phyloP scores from a whole-genome alignment of 352 stramenopile species.

The Phytophthora pisi region DNA sequence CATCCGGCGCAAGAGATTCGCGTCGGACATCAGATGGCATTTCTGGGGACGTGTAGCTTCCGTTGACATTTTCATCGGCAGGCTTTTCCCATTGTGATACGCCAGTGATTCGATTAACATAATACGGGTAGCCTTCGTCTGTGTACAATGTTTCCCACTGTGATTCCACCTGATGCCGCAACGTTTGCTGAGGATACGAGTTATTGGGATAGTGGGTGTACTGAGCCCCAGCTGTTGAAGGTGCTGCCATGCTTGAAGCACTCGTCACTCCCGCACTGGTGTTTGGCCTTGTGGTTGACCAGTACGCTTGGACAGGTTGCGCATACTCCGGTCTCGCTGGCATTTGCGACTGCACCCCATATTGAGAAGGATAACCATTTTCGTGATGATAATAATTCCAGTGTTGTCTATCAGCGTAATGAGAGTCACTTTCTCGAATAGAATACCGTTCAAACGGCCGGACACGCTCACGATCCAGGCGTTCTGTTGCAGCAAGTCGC shows the following conservation, averaged over 20 bases:
- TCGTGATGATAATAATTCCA: conserved; percentile 19
- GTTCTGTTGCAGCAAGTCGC: conserved; percentile 39
- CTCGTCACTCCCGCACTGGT: neutral
- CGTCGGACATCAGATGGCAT: conserved; percentile 7
- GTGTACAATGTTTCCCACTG: conserved; percentile 78
- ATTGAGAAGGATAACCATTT: conserved; percentile 14
- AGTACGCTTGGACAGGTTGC: conserved; percentile 20
- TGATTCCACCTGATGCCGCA: conserved; percentile 10
- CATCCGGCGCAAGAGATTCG: conserved; percentile 36
- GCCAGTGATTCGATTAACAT: conserved; percentile 70
- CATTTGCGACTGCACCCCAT: conserved; percentile 15
- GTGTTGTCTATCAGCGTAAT: conserved; percentile 10
- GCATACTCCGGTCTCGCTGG: conserved; percentile 18
- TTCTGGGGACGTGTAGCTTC: conserved; percentile 4
- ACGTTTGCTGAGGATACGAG: conserved; percentile 12
- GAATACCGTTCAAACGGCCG: conserved; percentile 20
- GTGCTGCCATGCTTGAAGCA: neutral
- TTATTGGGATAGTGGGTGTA: conserved; percentile 11
- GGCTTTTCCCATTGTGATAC: conserved; percentile 84
- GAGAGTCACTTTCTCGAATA: conserved; percentile 13
- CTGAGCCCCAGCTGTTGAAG: conserved; percentile 12
- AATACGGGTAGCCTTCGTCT: conserved; percentile 79
- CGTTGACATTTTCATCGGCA: conserved; percentile 9
- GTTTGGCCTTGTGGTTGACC: neutral
- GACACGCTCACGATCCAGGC: conserved; percentile 38